Evolutionary conservation across 2,329 filamentous ascomycete genomes (phyloP), one percentile per base, ranked within the genome.

Genomic region (Calonectria hongkongensis): DNA sequence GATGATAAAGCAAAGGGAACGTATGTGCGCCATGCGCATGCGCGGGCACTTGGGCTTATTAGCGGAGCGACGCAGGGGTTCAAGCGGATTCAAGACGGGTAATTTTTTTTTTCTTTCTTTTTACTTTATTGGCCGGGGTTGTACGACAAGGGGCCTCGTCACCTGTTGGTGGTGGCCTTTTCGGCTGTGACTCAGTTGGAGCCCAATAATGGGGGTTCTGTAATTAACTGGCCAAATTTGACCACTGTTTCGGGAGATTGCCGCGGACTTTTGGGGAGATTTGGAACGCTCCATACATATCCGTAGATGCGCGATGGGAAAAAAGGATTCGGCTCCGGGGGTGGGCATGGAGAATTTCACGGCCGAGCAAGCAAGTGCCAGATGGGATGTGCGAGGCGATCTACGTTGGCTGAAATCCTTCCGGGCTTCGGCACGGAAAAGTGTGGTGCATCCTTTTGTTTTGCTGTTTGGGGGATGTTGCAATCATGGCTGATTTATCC

Each of bases 161-260:
- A 21, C n/a, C 43, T n/a, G 43, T 47, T 21, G 18, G 4, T n/a
- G 18, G 41, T 43, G 41, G 18, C 2, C 21, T 21, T 16, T 47
- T 47, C 18, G 43, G 8, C 9, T 47, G 16, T 48, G 45, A 48
- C 45, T 48, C 45, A 48, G 45, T 21, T 12, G 45, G 45, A 48
- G 45, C 45, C 45, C 45, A 48, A 48, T 48, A 10, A 25, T 12
- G 45, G 45, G 45, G 45, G n/a, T 8, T 30, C 18, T 60, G 54
- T 16, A 60, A 60, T 60, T 60, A 41, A 41, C 54, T 41, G 54
- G 54, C 13, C 54, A 41, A 60, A 60, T 60, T 60, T 60, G 54
- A 15, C 45, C 12, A 60, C 25, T 41, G 39, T 60, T 41, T 41
- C 33, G 54, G 33, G 39, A 41, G 33, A 60, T 41, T 58, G 33